Base-by-base conservation (phyloP, 2,329 filamentous ascomycete species). In the Emmonsia crescens region DNA sequence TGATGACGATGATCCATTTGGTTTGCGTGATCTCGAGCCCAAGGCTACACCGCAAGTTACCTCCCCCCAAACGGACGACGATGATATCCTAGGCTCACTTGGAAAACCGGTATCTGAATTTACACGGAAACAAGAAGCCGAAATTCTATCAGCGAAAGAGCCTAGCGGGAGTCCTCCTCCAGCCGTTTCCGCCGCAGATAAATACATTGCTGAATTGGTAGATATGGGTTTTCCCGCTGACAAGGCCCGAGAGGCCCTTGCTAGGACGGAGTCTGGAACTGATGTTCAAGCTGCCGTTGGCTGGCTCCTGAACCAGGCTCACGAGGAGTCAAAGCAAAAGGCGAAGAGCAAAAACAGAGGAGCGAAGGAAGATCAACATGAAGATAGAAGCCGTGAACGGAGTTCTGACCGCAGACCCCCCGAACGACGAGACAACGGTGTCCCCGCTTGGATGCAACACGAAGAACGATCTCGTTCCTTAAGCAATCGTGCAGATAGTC, bases 141-240 rank as follows among this genome's bases (percentile, higher is more conserved):
- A 42, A 16, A 55, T 31, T n/a, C 2, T 52, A 9, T 31, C 16
- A 33, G 49, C 3, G 29, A 54, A 29, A 60, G 60, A 31, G 40
- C 46, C 6, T 21, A 38, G 29, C 40, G 57, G 42, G 56, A 64
- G 51, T 48, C 49, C 55, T 16, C 54, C 40, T 38, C 33, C 44
- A 66, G 52, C 16, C 36, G 68, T 68, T 1, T 78, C 77, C 68
- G 85, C 84, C 0, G 86, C 88, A 62, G 91, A 96, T 70, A 85
- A 83, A 66, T 89, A 91, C 10, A 84, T 97, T 31, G 90, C 89
- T 10, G 91, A 97, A 72, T 78, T 99, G 31, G 85, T 96, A 2
- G 93, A 96, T 67, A 97, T 97, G 84, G 94, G 94, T 0, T 99
- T 99, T 68, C 85, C 90, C 0, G 82, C 86, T 0, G 89, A 96